Conservation (phyloP, 768 basidiomycete species). For the Hydnomerulius pinastri region DNA sequence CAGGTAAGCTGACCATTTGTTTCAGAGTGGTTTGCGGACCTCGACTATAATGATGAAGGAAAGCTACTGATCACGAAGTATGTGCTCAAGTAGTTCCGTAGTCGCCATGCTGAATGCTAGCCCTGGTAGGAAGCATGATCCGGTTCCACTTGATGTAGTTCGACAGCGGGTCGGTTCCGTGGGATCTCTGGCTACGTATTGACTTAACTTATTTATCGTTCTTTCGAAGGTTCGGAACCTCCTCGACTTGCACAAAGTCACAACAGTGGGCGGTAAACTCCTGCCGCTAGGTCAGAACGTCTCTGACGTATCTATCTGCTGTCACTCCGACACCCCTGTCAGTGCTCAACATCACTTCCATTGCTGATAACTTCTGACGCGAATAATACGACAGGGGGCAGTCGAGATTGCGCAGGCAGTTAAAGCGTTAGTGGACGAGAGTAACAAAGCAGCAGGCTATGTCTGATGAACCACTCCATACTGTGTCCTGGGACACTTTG, state of each 20-base stretch:
- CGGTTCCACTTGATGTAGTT: conserved; percentile 44
- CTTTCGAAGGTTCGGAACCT: conserved; percentile 46
- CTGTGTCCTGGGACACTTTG: no score
- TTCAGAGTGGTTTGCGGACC: conserved; percentile 67
- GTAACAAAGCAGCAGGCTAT: conserved; percentile 41
- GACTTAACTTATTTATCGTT: background rate
- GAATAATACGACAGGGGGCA: conserved; percentile 42
- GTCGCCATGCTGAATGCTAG: background rate
- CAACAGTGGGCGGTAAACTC: conserved; percentile 44
- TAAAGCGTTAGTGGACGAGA: conserved; percentile 56
- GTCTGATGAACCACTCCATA: no score
- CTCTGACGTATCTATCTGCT: conserved; percentile 59
- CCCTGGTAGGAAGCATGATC: conserved; percentile 49
- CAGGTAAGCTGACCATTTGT: background rate
- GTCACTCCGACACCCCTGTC: conserved; percentile 66
- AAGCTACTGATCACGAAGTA: conserved; percentile 63
- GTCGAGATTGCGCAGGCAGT: conserved; percentile 54
- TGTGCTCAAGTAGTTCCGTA: background rate
- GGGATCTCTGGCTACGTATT: background rate
- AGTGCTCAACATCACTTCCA: conserved; percentile 18
- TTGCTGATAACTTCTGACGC: background rate
- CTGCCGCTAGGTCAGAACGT: conserved; percentile 47
- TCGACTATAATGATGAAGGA: conserved; percentile 59
- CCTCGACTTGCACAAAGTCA: conserved; percentile 45
- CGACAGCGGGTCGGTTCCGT: conserved; percentile 45